phyloP scores from a whole-genome alignment of 768 basidiomycete species.

The Serpula lacrymans region DNA sequence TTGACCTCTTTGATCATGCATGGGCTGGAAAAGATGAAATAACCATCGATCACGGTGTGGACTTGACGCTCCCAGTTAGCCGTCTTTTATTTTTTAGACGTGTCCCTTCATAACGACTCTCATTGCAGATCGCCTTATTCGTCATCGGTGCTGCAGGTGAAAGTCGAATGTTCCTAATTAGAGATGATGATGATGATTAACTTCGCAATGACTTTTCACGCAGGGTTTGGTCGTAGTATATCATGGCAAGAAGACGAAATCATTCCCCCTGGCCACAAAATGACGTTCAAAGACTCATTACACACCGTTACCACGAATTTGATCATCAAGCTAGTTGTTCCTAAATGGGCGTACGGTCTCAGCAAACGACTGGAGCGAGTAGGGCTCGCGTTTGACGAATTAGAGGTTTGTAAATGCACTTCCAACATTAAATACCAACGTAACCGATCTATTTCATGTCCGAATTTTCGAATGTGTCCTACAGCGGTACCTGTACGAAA shows the following conservation, averaged over 20 bases:
- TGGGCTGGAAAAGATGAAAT: conserved; percentile 9
- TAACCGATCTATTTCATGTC: no score
- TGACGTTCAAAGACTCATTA: conserved; percentile 28
- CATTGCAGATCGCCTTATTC: no score
- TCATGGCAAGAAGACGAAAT: conserved; percentile 33
- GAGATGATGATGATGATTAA: no score
- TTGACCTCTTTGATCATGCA: conserved; percentile 21
- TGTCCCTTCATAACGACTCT: no score
- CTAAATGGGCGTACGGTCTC: conserved; percentile 21
- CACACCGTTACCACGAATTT: conserved; percentile 25
- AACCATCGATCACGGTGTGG: conserved; percentile 9
- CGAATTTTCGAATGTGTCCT: no score
- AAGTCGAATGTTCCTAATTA: no score
- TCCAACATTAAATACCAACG: no score
- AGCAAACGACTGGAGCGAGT: conserved; percentile 17
- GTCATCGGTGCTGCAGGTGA: no score
- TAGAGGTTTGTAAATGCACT: conserved; percentile 21
- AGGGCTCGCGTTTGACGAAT: conserved; percentile 21
- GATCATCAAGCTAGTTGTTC: conserved; percentile 20
- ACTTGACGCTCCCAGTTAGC: conserved; percentile 13
- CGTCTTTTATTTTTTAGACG: no score
- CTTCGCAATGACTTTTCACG: no score
- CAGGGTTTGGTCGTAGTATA: conserved; percentile 9
- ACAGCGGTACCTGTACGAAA: conserved; percentile 50
- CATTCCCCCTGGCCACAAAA: conserved; percentile 37